Base-by-base conservation (phyloP, 306 rosid species). In the Quillaja saponaria region DNA sequence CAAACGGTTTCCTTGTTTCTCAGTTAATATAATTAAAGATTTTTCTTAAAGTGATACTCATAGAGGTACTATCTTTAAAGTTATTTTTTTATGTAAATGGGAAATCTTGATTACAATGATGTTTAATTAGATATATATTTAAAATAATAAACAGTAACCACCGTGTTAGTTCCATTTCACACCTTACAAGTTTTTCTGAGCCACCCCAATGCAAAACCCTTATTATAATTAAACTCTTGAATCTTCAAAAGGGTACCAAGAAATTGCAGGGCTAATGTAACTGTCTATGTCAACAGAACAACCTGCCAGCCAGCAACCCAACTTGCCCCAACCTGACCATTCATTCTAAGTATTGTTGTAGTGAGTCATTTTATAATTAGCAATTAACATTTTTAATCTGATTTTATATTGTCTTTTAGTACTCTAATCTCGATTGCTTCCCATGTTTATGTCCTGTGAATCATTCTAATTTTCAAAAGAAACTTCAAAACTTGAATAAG, bases 401-500 rank as follows among this genome's bases (percentile, higher is more conserved):
- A 25, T 61, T 45, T 19, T 51, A 17, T 0, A 1, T 48, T 15
- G 25, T 34, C 5, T 0, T 15, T 14, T 14, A 6, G 19, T 20
- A 21, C 28, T 34, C 31, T 39, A 46, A 34, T 10, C 50, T 20
- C 49, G 13, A 13, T 20, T 7, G 7, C 56, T 18, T 49, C 48
- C 41, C 7, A 15, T 47, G 18, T 42, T 44, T 13, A 49, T 52
- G 55, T 44, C 54, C 37, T 53, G 1, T n/a, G n/a, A n/a, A n/a
- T n/a, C n/a, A n/a, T 15, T 7, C 10, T 54, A 6, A 33, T 33
- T 7, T 7, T 19, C 12, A 39, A 58, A 58, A 34, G 0, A 28
- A 52, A 25, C 33, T 25, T 55, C 6, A 65, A 10, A 15, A 35
- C 34, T 5, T 34, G 45, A 48, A 14, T 55, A 74, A 63, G 61